These are phyloP conservation scores for Arthrobotrys sphaeroides DNA, from an alignment of 2,329 filamentous ascomycete genomes.

Conservation along the genomic window DNA sequence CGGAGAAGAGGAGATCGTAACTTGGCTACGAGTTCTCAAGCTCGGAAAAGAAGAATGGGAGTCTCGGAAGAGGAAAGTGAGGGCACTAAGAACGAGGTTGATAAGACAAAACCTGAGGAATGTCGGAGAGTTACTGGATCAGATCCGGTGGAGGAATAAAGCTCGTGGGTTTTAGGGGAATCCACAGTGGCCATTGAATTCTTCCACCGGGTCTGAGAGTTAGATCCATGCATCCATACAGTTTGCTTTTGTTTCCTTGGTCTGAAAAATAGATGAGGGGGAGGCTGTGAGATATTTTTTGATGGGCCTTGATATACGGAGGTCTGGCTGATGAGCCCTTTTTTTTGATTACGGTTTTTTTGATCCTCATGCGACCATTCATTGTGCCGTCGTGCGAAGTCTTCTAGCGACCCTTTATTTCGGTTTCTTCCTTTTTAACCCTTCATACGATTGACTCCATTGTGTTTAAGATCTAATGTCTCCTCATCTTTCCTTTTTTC, in stretches of 20 bases:
- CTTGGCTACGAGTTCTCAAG: constrained; percentile 56
- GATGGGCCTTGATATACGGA: background rate
- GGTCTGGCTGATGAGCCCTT: background rate
- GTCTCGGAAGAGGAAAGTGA: constrained; percentile 61
- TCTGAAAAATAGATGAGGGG: constrained; percentile 1
- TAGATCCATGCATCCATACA: too few relatives aligned
- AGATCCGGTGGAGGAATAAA: constrained; percentile 44
- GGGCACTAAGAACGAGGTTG: constrained; percentile 29
- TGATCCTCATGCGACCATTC: background rate
- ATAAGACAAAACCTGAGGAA: constrained; percentile 33
- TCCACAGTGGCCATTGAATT: constrained; percentile 3
- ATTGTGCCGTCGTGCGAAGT: background rate
- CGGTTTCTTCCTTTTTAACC: background rate
- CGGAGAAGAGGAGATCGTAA: constrained; percentile 57
- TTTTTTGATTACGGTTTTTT: constrained; percentile 1
- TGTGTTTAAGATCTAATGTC: constrained; percentile 5
- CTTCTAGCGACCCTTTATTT: background rate
- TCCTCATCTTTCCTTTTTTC: background rate
- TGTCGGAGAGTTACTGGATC: constrained; percentile 29
- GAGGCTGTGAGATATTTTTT: constrained; percentile 2
- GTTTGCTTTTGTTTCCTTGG: background rate
- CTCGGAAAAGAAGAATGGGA: constrained; percentile 74
- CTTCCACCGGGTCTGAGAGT: constrained; percentile 13
- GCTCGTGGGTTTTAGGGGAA: constrained; percentile 48
- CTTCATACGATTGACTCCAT: background rate